These are phyloP conservation scores for Claviceps humidiphila DNA, from an alignment of 2,329 filamentous ascomycete genomes.

Conservation along the genomic window DNA sequence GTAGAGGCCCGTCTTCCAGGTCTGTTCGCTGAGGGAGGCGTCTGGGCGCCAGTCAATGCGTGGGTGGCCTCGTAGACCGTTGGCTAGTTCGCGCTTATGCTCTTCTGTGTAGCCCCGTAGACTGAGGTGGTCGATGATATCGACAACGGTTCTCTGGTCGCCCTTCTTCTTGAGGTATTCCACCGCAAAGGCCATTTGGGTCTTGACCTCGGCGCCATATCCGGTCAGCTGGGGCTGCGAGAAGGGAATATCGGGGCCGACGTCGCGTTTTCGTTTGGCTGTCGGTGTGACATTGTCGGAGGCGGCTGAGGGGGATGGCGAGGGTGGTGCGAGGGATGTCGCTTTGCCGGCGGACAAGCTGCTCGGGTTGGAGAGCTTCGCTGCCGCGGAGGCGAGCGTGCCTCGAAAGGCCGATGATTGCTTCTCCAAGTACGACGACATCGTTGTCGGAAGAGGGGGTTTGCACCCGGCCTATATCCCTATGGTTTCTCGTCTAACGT, in stretches of 20 bases:
- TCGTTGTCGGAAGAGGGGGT: constrained; percentile 19
- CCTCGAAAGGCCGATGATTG: constrained; percentile 50
- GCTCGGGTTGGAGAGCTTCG: constrained; percentile 44
- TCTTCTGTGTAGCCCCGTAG: constrained; percentile 49
- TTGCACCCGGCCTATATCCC: not conserved
- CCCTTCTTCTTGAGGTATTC: constrained; percentile 66
- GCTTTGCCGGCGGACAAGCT: constrained; percentile 27
- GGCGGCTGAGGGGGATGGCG: constrained; percentile 45
- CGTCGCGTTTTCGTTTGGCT: constrained; percentile 47
- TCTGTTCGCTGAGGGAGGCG: constrained; percentile 48
- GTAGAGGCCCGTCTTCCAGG: constrained; percentile 60
- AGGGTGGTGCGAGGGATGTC: constrained; percentile 40
- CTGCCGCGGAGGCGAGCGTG: constrained; percentile 48
- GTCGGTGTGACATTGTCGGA: constrained; percentile 50
- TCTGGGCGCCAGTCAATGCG: constrained; percentile 45
- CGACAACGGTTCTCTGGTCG: constrained; percentile 54
- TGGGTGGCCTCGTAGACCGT: constrained; percentile 53
- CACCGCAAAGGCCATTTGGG: constrained; percentile 77
- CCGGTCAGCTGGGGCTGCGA: constrained; percentile 67
- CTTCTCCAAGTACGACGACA: constrained; percentile 52
- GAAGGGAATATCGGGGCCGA: constrained; percentile 42
- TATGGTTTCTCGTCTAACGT: too few species aligned
- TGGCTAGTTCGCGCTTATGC: constrained; percentile 50
- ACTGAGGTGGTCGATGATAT: constrained; percentile 71
- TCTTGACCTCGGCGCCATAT: constrained; percentile 69